Conservation (phyloP, 1,284 basidiomycete species). For the Veloboletus limbatus region DNA sequence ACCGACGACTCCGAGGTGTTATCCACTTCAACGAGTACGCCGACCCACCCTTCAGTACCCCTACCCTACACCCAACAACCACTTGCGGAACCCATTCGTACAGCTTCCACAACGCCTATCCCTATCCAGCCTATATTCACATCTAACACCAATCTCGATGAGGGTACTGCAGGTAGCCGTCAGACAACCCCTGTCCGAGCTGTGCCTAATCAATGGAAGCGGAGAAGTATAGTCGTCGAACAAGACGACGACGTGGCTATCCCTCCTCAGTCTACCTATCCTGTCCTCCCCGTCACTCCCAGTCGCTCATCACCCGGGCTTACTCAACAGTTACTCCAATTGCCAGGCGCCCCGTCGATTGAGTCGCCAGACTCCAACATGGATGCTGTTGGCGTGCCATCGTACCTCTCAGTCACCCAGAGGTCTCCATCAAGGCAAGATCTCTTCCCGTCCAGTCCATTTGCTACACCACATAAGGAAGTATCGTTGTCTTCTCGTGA, state of each 20-base stretch:
- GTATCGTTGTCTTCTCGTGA: constrained; percentile 44
- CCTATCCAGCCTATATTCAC: constrained; percentile 27
- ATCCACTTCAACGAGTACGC: constrained; percentile 61
- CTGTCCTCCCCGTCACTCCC: constrained; percentile 36
- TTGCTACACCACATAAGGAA: constrained; percentile 67
- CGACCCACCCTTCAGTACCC: constrained; percentile 52
- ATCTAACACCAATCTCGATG: constrained; percentile 32
- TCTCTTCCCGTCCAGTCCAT: constrained; percentile 64
- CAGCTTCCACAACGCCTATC: constrained; percentile 31
- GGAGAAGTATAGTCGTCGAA: constrained; percentile 68
- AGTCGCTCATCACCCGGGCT: constrained; percentile 31
- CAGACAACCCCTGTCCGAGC: constrained; percentile 36
- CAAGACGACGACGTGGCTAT: constrained; percentile 50
- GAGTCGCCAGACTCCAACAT: constrained; percentile 43
- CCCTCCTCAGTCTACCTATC: constrained; percentile 36
- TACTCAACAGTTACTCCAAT: constrained; percentile 41
- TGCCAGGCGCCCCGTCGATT: constrained; percentile 50
- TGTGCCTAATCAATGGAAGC: constrained; percentile 40
- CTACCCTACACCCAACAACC: constrained; percentile 38
- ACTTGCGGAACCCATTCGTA: constrained; percentile 23
- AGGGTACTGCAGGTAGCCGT: constrained; percentile 30
- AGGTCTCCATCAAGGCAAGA: constrained; percentile 53
- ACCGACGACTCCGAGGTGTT: constrained; percentile 63
- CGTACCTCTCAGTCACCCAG: constrained; percentile 44
- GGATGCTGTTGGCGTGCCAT: constrained; percentile 39